Conservation (phyloP, 1,139 yeast genomes). For the Blastobotrys elegans region DNA sequence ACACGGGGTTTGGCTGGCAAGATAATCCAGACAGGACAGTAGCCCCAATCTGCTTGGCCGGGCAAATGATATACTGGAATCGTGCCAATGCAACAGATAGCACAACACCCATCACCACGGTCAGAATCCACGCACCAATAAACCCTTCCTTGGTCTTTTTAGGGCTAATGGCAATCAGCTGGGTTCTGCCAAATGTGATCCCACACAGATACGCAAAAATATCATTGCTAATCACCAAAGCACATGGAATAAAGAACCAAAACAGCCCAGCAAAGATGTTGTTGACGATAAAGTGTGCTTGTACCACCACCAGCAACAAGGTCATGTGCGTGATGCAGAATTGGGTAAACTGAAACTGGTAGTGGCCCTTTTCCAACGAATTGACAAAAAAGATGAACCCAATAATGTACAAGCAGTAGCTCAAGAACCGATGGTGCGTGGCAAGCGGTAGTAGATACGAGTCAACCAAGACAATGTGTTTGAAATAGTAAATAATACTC, state of each 20-base stretch:
- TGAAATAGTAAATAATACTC: slow-evolving; percentile 38
- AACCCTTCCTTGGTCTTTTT: slow-evolving; percentile 98
- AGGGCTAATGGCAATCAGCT: slow-evolving; percentile 88
- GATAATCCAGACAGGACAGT: slow-evolving; percentile 56
- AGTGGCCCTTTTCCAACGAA: slow-evolving; percentile 82
- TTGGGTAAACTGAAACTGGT: slow-evolving; percentile 90
- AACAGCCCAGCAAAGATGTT: slow-evolving; percentile 86
- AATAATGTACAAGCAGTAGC: slow-evolving; percentile 76
- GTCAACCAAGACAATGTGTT: too few species aligned
- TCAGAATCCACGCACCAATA: slow-evolving; percentile 95
- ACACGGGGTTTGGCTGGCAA: slow-evolving; percentile 86
- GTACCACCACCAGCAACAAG: slow-evolving; percentile 80
- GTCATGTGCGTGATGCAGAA: slow-evolving; percentile 95
- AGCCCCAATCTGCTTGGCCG: slow-evolving; percentile 61
- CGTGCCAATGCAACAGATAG: slow-evolving; percentile 61
- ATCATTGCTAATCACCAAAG: slow-evolving; percentile 89
- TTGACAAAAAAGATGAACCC: slow-evolving; percentile 90
- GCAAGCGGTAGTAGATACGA: slow-evolving; percentile 41
- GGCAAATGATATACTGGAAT: slow-evolving; percentile 79
- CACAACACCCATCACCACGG: slow-evolving; percentile 67
- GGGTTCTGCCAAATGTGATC: slow-evolving; percentile 91
- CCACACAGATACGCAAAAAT: slow-evolving; percentile 97
- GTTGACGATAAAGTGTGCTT: slow-evolving; percentile 87
- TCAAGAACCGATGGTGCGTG: slow-evolving; percentile 73
- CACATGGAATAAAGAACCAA: slow-evolving; percentile 92